Conservation (phyloP, 306 rosid species). For the Sesbania bispinosa region DNA sequence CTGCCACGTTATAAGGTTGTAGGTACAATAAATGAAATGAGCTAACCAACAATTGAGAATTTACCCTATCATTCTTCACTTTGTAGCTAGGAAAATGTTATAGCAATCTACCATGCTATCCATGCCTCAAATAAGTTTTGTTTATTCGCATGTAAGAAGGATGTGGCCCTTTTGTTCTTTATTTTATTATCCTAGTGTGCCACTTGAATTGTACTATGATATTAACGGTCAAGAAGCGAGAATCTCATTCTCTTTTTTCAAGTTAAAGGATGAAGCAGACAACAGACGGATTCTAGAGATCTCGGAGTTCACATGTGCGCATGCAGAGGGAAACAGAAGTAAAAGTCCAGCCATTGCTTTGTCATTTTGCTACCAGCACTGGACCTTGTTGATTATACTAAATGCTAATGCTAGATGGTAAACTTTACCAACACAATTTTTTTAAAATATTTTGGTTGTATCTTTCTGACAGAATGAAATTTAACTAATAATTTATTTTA, state of each 20-base stretch:
- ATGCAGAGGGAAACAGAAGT: constrained; percentile 44
- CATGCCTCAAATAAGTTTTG: background rate
- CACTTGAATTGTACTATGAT: background rate
- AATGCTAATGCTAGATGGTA: background rate
- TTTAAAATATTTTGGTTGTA: background rate
- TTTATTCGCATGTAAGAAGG: too few relatives aligned
- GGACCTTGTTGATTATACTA: constrained; percentile 15
- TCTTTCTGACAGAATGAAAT: background rate
- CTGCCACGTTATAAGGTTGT: constrained; percentile 39
- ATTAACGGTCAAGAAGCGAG: constrained; percentile 35
- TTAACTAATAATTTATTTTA: background rate
- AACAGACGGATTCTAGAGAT: constrained; percentile 34
- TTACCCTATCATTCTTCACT: background rate
- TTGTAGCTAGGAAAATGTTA: background rate
- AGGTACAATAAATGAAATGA: constrained; percentile 13
- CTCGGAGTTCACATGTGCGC: constrained; percentile 52
- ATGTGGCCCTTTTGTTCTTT: background rate
- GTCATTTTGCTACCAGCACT: constrained; percentile 45
- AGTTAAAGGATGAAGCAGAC: constrained; percentile 35
- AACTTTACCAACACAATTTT: background rate
- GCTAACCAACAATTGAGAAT: constrained; percentile 2
- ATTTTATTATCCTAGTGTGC: background rate
- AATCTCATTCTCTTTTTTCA: constrained; percentile 29
- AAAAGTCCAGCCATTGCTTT: constrained; percentile 34
- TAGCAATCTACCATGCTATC: background rate